These are phyloP conservation scores for Darksidea phi DNA, from an alignment of 495 filamentous ascomycete genomes.

Conservation along the genomic window DNA sequence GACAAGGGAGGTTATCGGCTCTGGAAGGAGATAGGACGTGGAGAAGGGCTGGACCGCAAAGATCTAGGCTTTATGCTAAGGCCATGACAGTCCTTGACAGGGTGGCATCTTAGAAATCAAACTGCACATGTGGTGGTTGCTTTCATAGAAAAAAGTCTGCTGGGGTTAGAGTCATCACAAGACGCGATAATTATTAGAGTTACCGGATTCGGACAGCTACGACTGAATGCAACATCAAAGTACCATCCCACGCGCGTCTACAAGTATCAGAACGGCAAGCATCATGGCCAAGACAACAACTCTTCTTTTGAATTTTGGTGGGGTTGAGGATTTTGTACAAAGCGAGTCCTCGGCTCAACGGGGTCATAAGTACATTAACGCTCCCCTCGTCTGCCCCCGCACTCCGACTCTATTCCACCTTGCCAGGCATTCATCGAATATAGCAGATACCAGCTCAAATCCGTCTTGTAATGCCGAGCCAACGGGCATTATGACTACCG, in stretches of 20 bases:
- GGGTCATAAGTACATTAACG: conserved; percentile 4
- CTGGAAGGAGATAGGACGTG: neutral
- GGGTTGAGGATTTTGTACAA: conserved; percentile 12
- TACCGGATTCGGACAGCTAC: conserved; percentile 20
- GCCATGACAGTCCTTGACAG: conserved; percentile 8
- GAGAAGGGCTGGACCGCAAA: neutral
- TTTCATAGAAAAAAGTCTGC: neutral
- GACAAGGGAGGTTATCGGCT: too few relatives aligned
- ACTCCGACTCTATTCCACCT: neutral
- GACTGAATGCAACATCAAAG: neutral
- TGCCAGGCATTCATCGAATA: neutral
- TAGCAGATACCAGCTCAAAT: neutral
- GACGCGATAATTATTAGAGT: conserved; percentile 1
- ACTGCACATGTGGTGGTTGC: neutral
- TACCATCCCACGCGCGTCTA: neutral
- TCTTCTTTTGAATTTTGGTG: neutral
- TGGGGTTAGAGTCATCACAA: conserved; percentile 21
- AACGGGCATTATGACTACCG: neutral
- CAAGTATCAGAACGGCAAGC: neutral
- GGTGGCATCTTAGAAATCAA: conserved; percentile 1
- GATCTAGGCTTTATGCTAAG: neutral
- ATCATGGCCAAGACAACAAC: too few relatives aligned
- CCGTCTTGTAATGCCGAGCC: neutral
- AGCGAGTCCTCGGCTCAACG: conserved; percentile 3
- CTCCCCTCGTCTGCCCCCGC: neutral